Percentiles rank a stretch among this genome's conserved stretches.
Evolutionary conservation across 1,284 basidiomycete genomes (phyloP).

Genomic region (Ustilago shanxiensis): DNA sequence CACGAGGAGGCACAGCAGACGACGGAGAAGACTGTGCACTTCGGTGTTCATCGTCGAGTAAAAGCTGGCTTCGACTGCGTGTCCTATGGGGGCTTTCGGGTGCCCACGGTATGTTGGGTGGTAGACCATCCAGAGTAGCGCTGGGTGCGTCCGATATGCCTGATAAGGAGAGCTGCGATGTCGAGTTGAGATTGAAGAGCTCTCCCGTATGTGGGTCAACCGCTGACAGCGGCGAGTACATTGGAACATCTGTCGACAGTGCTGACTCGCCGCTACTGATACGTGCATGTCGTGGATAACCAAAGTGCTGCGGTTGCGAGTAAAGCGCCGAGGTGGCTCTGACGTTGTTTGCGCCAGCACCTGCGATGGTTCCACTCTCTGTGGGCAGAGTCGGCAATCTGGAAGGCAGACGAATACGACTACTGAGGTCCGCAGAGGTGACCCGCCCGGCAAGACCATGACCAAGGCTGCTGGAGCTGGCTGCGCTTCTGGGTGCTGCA

Average conservation of each 20-base stretch:
- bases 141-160: slow-evolving; percentile 52
- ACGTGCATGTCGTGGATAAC: slow-evolving; percentile 35
- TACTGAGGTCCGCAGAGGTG: slow-evolving; percentile 29
- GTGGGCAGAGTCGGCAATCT: slow-evolving; percentile 36
- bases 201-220: slow-evolving; percentile 23
- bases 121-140: slow-evolving; percentile 37
- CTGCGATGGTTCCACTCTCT: slow-evolving; percentile 15
- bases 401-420: slow-evolving; percentile 26
- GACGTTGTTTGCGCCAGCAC: slow-evolving; percentile 8
- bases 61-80: slow-evolving; percentile 27
- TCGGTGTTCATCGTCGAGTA: slow-evolving; percentile 40
- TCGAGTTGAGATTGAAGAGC: slow-evolving; percentile 38
- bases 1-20: slow-evolving; percentile 21
- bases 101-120: slow-evolving; percentile 40
- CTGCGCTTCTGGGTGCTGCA: slow-evolving; percentile 1
- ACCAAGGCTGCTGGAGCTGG: slow-evolving; percentile 8
- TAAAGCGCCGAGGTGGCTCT: slow-evolving; percentile 36
- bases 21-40: slow-evolving; percentile 40
- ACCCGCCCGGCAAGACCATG: slow-evolving; percentile 21
- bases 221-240: slow-evolving; percentile 36
- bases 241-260: slow-evolving; percentile 20
- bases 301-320: slow-evolving; percentile 17
- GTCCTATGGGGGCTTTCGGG: slow-evolving; percentile 29
- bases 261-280: slow-evolving; percentile 43
- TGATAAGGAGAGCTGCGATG: slow-evolving; percentile 44